These are phyloP conservation scores for Basidiobolus meristosporus DNA, from an alignment of 371 early-diverging fungal genomes.

Conservation along the genomic window DNA sequence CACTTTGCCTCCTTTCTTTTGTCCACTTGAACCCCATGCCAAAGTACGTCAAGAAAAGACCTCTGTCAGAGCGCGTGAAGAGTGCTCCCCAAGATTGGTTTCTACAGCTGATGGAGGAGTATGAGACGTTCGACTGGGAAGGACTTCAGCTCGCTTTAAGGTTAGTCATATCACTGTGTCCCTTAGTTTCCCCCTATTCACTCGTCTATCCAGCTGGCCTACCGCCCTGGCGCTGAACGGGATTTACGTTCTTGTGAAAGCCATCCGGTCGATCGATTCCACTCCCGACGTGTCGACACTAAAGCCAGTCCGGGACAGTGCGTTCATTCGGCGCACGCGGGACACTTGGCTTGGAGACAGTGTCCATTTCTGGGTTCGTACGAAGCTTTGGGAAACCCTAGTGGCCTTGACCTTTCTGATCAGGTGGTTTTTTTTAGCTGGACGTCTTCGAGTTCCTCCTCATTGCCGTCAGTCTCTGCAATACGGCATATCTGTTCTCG, in stretches of 20 bases:
- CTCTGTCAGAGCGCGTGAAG: neutral
- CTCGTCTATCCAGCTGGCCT: neutral
- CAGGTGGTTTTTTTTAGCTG: neutral
- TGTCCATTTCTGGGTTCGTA: too few species aligned
- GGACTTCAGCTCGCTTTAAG: neutral
- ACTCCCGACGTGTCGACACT: too few species aligned
- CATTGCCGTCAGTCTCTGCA: neutral
- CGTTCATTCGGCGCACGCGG: too few species aligned
- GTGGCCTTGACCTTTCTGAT: too few species aligned
- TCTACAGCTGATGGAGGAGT: neutral
- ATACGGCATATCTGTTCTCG: neutral
- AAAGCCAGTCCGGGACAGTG: too few species aligned
- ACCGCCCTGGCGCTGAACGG: neutral
- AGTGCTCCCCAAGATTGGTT: neutral
- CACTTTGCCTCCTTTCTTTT: too few species aligned
- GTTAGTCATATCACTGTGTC: neutral
- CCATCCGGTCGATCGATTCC: too few species aligned
- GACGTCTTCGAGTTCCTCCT: neutral
- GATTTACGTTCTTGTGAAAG: too few species aligned
- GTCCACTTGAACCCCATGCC: too few species aligned
- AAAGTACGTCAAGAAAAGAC: too few species aligned
- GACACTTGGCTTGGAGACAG: too few species aligned
- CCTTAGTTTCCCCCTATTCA: neutral
- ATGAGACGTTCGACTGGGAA: neutral
- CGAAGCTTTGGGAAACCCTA: too few species aligned